These are phyloP conservation scores for Oryza meyeriana DNA, from an alignment of 176 grass and related monocot species.

Conservation along the genomic window DNA sequence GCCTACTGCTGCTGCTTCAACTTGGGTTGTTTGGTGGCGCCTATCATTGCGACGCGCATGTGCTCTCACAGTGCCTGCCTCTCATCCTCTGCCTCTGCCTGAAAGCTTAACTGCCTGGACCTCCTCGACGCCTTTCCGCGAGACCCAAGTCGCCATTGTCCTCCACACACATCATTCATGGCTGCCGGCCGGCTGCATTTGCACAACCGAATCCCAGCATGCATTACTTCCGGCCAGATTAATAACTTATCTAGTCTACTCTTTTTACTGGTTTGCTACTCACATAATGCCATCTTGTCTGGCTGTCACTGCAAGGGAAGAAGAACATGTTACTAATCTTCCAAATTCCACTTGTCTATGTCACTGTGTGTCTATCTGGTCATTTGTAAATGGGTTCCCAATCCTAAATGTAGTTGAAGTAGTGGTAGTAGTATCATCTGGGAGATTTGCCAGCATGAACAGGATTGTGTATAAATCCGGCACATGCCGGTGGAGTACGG, in stretches of 20 bases:
- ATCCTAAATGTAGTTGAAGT: neutral
- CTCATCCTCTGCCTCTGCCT: too few relatives aligned
- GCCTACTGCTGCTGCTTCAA: neutral
- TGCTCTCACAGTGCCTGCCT: neutral
- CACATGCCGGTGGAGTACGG: conserved; percentile 22
- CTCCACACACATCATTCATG: neutral
- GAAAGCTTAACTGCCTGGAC: too few relatives aligned
- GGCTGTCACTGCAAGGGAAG: neutral
- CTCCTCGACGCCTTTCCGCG: too few relatives aligned
- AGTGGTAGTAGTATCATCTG: neutral
- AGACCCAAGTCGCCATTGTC: neutral
- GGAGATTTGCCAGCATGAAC: neutral
- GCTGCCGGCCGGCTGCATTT: neutral
- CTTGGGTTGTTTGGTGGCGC: neutral
- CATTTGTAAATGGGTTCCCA: neutral
- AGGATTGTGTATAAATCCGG: neutral
- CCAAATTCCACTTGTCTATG: neutral
- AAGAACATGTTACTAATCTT: neutral
- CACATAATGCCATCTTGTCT: neutral
- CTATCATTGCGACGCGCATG: conserved; percentile 1
- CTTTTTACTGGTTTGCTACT: neutral
- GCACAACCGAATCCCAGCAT: neutral
- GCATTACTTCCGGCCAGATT: too few relatives aligned
- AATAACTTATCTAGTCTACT: neutral
- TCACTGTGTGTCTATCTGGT: neutral